Evolutionary conservation across 1,284 basidiomycete species (phyloP).

Genomic region (Ustilago xerochloae): DNA sequence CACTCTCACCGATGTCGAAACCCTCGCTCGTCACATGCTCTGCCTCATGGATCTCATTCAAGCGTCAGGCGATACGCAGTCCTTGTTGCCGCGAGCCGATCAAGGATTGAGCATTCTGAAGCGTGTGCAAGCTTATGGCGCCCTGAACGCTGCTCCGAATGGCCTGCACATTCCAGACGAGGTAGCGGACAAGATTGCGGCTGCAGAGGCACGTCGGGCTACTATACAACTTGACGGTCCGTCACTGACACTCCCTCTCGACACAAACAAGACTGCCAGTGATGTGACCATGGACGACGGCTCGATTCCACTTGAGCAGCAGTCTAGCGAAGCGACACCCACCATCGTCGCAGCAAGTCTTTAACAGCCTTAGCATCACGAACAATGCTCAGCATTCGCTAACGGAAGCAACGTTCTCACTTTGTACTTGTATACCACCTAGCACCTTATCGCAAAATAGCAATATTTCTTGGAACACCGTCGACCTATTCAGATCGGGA

Average conservation of each 20-base stretch:
- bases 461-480: neutral
- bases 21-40: constrained; percentile 24
- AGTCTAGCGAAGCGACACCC: neutral
- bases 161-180: constrained; percentile 16
- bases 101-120: constrained; percentile 26
- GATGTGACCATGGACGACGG: neutral
- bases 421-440: neutral
- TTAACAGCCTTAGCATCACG: neutral
- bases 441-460: neutral
- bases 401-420: too few relatives aligned
- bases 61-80: constrained; percentile 10
- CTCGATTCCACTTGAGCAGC: neutral
- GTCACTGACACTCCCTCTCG: neutral
- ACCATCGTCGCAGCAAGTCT: neutral
- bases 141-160: constrained; percentile 7
- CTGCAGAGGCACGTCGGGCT: constrained; percentile 10
- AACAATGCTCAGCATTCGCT: too few relatives aligned
- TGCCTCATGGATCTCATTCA: constrained; percentile 25
- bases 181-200: constrained; percentile 4
- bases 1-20: constrained; percentile 29
- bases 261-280: neutral
- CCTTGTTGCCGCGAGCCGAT: constrained; percentile 11
- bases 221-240: neutral
- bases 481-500: too few relatives aligned
- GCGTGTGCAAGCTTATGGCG: constrained; percentile 15